Evolutionary conservation across 148 eudicot genomes (phyloP).

Genomic region (Suaeda aralocaspica): DNA sequence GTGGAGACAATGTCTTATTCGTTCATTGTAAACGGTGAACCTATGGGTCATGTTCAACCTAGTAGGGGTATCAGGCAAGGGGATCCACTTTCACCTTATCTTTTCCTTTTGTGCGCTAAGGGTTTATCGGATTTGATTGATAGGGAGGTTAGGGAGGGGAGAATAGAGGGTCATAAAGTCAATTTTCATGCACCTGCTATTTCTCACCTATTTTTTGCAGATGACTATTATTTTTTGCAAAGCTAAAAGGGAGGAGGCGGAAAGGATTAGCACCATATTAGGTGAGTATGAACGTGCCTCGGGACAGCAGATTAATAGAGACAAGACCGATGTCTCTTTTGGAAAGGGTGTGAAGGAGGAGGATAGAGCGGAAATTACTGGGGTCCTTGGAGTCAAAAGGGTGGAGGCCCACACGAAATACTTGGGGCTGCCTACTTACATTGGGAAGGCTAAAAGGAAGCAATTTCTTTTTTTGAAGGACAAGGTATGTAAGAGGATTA

Average conservation of each 20-base stretch:
- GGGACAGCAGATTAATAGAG: too few relatives aligned
- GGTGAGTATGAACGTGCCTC: too few relatives aligned
- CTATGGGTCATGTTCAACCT: neutral
- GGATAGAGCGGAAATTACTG: too few relatives aligned
- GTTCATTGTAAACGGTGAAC: too few relatives aligned
- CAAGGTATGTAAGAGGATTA: neutral
- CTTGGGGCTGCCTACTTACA: neutral
- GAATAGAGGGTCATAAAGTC: neutral
- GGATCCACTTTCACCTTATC: slow-evolving; percentile 6
- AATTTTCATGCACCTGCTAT: neutral
- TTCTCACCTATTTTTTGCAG: neutral
- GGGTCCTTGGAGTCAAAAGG: too few relatives aligned
- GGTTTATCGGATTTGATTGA: neutral
- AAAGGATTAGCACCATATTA: too few relatives aligned
- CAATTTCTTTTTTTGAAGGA: neutral
- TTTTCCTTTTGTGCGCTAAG: neutral
- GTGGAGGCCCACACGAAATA: neutral
- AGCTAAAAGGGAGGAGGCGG: too few relatives aligned
- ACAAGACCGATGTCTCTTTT: too few relatives aligned
- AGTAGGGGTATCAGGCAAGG: neutral
- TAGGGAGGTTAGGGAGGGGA: neutral
- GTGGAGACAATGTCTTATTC: too few relatives aligned
- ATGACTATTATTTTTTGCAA: slow-evolving; percentile 2
- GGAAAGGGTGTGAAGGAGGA: too few relatives aligned
- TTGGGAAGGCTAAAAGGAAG: neutral